Base-by-base conservation (phyloP, 306 rosid species). In the Cicer cuneatum region DNA sequence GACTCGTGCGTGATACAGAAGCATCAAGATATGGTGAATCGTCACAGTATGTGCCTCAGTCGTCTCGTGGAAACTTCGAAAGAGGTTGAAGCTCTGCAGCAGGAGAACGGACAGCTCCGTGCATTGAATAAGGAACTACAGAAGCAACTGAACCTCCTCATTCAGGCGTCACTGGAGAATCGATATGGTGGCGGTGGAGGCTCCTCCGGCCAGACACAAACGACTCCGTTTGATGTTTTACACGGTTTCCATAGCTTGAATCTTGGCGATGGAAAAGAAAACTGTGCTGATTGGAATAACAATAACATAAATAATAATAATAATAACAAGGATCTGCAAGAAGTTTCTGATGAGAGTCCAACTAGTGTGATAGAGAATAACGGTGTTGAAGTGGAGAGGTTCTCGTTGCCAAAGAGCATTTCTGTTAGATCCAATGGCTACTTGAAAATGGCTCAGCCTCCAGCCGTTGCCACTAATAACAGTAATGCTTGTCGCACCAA, bases 21-120 rank as follows among this genome's bases (percentile, higher is more conserved):
- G 41, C 97, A 88, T 76, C 98, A 93, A 78, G 98, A 93, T 49
- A 85, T 91, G 94, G 89, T 93, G 69, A 93, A 93, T 80, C 90
- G 97, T 9, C 92, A 88, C 21, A 89, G 84, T 64, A 87, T 91
- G 87, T 89, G 88, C 73, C 92, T 93, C 66, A 80, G 66, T 74
- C 93, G 84, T 41, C 91, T 93, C 19, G 90, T 85, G 13, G 93
- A 86, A 46, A 83, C 85, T 46, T 79, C 86, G 51, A 87, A 82
- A 66, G 96, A 93, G 80, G 90, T 88, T 3, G 90, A 88, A 40
- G 80, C 87, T 75, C 96, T 93, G 75, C 83, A 84, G 11, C 86
- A 66, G 39, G 96, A 93, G 86, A 93, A 93, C 74, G 75, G 54
- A 42, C 89, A 83, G 41, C 97, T 93, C 73, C 89, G 87, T 15